Evolutionary conservation across 2,329 filamentous ascomycete species (phyloP).

Genomic region (Hymenoscyphus scutula): DNA sequence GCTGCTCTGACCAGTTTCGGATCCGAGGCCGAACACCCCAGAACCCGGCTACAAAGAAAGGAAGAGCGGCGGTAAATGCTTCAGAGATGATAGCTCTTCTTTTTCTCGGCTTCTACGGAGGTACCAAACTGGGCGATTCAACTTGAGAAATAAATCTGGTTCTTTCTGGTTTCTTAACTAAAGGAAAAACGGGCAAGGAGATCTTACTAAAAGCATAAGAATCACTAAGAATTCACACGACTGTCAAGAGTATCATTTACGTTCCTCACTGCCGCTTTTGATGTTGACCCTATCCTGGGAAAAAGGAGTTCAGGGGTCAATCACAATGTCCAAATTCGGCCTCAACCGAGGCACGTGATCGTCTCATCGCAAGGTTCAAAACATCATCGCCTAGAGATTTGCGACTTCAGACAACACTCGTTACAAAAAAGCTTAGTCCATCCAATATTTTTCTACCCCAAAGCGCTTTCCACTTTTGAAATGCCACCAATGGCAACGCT

Average conservation of each 20-base stretch:
- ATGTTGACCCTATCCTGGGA: too few species aligned
- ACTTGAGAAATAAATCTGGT: too few species aligned
- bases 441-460: background rate
- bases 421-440: background rate
- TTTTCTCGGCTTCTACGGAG: background rate
- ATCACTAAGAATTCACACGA: too few species aligned
- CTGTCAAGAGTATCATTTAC: too few species aligned
- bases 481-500: background rate
- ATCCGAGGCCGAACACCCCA: background rate
- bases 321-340: background rate
- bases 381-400: background rate
- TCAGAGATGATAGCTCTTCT: background rate
- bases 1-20: slow-evolving; percentile 2
- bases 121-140: background rate
- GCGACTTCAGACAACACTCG: slow-evolving; percentile 2
- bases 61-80: background rate
- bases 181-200: too few species aligned
- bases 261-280: too few species aligned
- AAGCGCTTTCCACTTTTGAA: background rate
- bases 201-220: too few species aligned
- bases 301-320: background rate
- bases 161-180: too few species aligned
- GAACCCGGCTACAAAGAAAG: background rate
- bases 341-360: background rate
- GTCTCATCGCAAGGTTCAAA: background rate